Conservation (phyloP, 2,329 filamentous ascomycete species). For the Aspergillus vadensis region DNA sequence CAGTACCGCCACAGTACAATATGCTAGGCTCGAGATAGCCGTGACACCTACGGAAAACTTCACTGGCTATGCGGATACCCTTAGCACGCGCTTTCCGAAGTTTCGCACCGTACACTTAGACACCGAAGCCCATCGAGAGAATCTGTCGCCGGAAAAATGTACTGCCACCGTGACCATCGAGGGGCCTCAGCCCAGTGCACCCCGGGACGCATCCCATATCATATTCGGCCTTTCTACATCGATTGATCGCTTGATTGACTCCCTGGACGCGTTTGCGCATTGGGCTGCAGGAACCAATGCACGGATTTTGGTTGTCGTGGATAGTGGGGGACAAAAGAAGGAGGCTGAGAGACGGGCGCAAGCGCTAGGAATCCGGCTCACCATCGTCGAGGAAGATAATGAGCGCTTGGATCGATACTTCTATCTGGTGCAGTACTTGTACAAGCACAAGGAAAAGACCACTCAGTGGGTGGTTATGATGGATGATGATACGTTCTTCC, state of each 20-base stretch:
- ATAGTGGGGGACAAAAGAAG: conserved; percentile 31
- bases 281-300: conserved; percentile 54
- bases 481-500: conserved; percentile 64
- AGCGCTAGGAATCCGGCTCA: conserved; percentile 42
- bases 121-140: conserved; percentile 23
- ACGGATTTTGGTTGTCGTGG: conserved; percentile 52
- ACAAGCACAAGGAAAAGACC: conserved; percentile 39
- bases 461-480: conserved; percentile 57
- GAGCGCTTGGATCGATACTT: conserved; percentile 54
- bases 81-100: conserved; percentile 14
- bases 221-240: conserved; percentile 58
- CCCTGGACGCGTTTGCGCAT: conserved; percentile 52
- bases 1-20: conserved; percentile 13
- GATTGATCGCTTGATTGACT: conserved; percentile 50
- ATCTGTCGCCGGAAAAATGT: conserved; percentile 17
- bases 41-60: conserved; percentile 21
- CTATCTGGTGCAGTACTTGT: conserved; percentile 49
- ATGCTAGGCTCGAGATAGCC: conserved; percentile 22
- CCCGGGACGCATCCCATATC: conserved; percentile 47
- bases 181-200: conserved; percentile 16
- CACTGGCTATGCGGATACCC: conserved; percentile 18
- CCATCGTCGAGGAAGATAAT: conserved; percentile 23
- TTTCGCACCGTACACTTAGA: conserved; percentile 23
- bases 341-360: conserved; percentile 25
- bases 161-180: conserved; percentile 20